Conservation (phyloP, 768 basidiomycete species). For the Paxillus rubicundulus region DNA sequence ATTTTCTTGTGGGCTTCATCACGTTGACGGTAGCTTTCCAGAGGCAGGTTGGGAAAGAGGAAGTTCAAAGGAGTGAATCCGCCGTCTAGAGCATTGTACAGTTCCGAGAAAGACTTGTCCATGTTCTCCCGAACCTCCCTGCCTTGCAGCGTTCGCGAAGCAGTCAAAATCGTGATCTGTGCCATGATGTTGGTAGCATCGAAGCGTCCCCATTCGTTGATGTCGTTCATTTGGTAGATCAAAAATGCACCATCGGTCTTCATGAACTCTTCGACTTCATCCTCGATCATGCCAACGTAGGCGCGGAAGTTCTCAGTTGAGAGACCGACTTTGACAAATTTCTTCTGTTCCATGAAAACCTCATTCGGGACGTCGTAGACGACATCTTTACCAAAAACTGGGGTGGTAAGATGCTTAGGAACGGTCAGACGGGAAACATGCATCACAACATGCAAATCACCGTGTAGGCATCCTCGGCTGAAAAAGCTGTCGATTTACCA, state of each 20-base stretch:
- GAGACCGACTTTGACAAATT: constrained; percentile 94
- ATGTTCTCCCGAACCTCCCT: constrained; percentile 77
- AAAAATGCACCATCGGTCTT: constrained; percentile 60
- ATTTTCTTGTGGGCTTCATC: constrained; percentile 91
- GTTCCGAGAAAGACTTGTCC: constrained; percentile 80
- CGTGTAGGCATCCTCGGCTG: constrained; percentile 97
- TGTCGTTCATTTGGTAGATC: constrained; percentile 58
- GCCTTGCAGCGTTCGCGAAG: constrained; percentile 91
- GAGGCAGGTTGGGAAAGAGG: constrained; percentile 89
- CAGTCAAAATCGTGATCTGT: constrained; percentile 94
- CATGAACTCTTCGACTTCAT: constrained; percentile 74
- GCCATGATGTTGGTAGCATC: constrained; percentile 70
- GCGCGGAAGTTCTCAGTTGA: constrained; percentile 87
- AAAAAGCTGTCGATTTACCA: constrained; percentile 88
- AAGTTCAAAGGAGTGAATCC: constrained; percentile 97
- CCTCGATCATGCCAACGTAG: constrained; percentile 78
- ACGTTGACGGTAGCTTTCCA: constrained; percentile 85
- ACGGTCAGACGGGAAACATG: not conserved
- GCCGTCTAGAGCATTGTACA: constrained; percentile 88
- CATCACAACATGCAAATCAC: constrained; percentile 39
- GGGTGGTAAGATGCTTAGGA: constrained; percentile 80
- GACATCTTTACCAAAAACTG: constrained; percentile 95
- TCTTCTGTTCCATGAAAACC: constrained; percentile 98
- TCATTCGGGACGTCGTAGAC: constrained; percentile 98
- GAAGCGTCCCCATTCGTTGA: constrained; percentile 77